A percentile compares a stretch with the other conserved stretches of the same genome.
These are phyloP conservation scores for Phoma sp. DNA, from an alignment of 2,329 filamentous ascomycete genomes.

Conservation along the genomic window DNA sequence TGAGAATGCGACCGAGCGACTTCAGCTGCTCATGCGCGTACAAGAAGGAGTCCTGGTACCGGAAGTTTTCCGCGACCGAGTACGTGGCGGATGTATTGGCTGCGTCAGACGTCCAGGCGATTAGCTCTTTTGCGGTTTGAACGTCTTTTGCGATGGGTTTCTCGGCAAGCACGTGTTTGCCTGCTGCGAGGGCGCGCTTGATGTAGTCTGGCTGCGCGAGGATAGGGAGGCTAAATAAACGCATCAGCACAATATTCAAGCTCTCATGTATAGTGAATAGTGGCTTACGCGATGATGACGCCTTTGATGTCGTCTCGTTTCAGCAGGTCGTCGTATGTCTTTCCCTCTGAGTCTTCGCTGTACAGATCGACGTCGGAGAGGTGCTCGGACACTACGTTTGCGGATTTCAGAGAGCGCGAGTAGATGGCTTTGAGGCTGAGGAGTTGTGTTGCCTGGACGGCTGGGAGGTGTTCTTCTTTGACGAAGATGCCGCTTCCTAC, in stretches of 20 bases:
- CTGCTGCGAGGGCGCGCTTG: constrained; percentile 65
- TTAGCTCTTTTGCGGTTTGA: constrained; percentile 57
- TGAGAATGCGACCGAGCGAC: constrained; percentile 62
- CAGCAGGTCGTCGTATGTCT: constrained; percentile 61
- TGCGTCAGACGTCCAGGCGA: constrained; percentile 53
- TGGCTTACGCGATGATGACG: constrained; percentile 61
- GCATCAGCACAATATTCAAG: no score
- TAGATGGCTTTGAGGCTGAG: constrained; percentile 71
- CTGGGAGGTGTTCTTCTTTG: constrained; percentile 67
- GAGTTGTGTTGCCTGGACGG: constrained; percentile 61
- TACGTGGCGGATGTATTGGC: constrained; percentile 52
- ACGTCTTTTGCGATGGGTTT: constrained; percentile 72
- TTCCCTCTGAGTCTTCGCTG: constrained; percentile 61
- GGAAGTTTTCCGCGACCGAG: constrained; percentile 74
- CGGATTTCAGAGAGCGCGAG: constrained; percentile 67
- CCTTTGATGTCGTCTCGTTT: constrained; percentile 62
- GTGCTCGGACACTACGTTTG: constrained; percentile 51
- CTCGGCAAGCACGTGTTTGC: constrained; percentile 74
- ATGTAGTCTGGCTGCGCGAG: constrained; percentile 66
- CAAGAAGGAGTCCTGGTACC: constrained; percentile 65
- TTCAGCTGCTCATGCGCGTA: constrained; percentile 60
- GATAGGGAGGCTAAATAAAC: constrained; percentile 69
- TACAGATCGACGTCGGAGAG: constrained; percentile 61
- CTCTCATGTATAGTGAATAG: no score
- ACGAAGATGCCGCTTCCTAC: constrained; percentile 71